Evolutionary conservation across 495 filamentous ascomycete species (phyloP).

Genomic region (Aspergillus baeticus): DNA sequence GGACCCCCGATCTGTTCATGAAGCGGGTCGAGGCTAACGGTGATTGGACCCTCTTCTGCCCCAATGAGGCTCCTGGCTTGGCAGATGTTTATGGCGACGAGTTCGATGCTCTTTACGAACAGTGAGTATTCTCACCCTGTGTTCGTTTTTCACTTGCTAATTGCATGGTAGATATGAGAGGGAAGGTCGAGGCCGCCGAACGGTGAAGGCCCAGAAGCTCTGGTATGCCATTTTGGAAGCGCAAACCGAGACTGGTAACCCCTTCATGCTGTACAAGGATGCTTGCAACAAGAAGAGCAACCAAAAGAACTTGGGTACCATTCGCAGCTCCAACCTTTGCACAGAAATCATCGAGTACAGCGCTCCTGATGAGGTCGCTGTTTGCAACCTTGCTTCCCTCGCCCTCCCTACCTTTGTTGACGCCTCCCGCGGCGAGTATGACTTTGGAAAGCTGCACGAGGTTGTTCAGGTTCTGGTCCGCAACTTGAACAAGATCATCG

Average conservation of each 20-base stretch:
- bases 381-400: conserved; percentile 95
- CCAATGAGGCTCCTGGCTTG: conserved; percentile 89
- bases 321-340: conserved; percentile 97
- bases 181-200: conserved; percentile 84
- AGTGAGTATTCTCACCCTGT: conserved; percentile 28
- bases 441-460: conserved; percentile 94
- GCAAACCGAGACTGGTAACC: conserved; percentile 97
- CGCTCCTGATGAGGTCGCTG: conserved; percentile 95
- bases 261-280: conserved; percentile 99
- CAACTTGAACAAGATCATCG: conserved; percentile 97
- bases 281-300: conserved; percentile 98
- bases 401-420: conserved; percentile 89
- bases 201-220: conserved; percentile 95
- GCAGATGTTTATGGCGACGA: conserved; percentile 97
- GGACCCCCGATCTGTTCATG: conserved; percentile 99
- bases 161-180: conserved; percentile 65
- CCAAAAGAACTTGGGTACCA: conserved; percentile 98
- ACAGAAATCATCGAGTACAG: conserved; percentile 98
- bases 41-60: conserved; percentile 97
- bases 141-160: background rate
- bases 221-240: conserved; percentile 98
- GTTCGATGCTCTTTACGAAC: conserved; percentile 92
- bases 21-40: conserved; percentile 94
- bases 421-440: conserved; percentile 73
- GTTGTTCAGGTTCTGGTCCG: conserved; percentile 84